A percentile compares a stretch with the other conserved stretches of the same genome.
These are phyloP conservation scores for Cladophialophora exuberans DNA, from an alignment of 2,329 filamentous ascomycete species.

Conservation along the genomic window DNA sequence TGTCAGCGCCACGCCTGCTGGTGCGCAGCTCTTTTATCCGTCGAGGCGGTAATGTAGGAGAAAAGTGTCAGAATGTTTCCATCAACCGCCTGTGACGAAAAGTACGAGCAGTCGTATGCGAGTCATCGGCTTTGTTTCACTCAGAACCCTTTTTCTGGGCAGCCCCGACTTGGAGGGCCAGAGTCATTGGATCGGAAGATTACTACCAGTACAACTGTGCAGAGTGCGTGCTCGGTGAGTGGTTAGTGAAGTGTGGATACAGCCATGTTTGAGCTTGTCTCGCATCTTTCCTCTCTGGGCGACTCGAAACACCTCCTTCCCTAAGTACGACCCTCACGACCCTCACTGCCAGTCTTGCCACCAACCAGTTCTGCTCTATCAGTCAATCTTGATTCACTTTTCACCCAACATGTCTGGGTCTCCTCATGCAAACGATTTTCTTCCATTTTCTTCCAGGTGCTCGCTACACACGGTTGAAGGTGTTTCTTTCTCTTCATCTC, in stretches of 20 bases:
- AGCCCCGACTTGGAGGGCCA: not conserved
- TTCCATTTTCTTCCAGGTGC: not conserved
- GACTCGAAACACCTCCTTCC: constrained; percentile 27
- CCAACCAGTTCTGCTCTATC: constrained; percentile 1
- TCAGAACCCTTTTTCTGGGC: too few species aligned
- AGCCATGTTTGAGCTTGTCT: constrained; percentile 19
- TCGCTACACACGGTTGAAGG: not conserved
- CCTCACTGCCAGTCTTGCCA: constrained; percentile 10
- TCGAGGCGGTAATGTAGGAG: constrained; percentile 4
- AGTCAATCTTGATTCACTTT: not conserved
- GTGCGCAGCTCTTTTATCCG: not conserved
- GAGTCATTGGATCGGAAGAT: not conserved
- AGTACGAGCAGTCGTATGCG: too few species aligned
- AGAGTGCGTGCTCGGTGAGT: not conserved
- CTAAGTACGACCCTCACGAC: constrained; percentile 25
- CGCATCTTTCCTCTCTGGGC: constrained; percentile 24
- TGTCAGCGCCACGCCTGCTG: not conserved
- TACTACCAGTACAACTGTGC: too few species aligned
- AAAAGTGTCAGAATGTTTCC: constrained; percentile 17
- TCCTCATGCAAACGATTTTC: constrained; percentile 1
- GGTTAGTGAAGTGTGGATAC: too few species aligned
- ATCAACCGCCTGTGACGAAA: constrained; percentile 18
- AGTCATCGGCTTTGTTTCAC: constrained; percentile 13
- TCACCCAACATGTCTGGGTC: not conserved
- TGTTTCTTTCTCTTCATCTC: not conserved